A percentile compares a stretch with the other conserved stretches of the same genome.
These are phyloP conservation scores for Xylaria bambusicola DNA, from an alignment of 495 filamentous ascomycete species.

Conservation along the genomic window DNA sequence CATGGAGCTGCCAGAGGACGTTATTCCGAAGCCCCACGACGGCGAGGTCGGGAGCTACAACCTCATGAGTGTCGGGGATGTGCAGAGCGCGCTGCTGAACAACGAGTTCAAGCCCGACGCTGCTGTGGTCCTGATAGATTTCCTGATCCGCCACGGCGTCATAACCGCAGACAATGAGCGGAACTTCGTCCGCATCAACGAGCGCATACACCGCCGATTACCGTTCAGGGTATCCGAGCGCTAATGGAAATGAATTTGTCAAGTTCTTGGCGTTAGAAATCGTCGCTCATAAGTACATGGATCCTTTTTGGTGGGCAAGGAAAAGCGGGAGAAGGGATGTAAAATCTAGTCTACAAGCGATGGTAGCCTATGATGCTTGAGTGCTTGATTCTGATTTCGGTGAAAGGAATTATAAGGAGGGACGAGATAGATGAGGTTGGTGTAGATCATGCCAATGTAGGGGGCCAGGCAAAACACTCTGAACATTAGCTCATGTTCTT, in stretches of 20 bases:
- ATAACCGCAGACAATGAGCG: conserved; percentile 52
- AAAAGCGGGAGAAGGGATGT: too few relatives aligned
- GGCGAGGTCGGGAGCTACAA: conserved; percentile 55
- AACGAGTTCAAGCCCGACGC: conserved; percentile 59
- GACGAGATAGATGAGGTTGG: not conserved
- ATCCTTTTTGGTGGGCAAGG: not conserved
- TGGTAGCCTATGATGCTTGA: not conserved
- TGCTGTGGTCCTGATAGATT: conserved; percentile 52
- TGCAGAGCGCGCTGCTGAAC: conserved; percentile 41
- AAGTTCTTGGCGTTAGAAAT: not conserved
- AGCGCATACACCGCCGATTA: conserved; percentile 48
- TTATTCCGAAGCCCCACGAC: conserved; percentile 48
- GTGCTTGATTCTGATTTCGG: not conserved
- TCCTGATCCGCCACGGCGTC: conserved; percentile 58
- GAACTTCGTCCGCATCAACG: conserved; percentile 51
- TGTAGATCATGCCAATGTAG: too few relatives aligned
- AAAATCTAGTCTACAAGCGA: not conserved
- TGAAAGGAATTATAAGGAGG: not conserved
- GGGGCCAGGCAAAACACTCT: too few relatives aligned
- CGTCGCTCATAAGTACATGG: not conserved
- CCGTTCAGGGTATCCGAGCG: conserved; percentile 40
- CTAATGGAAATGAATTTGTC: not conserved
- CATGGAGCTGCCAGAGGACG: conserved; percentile 41
- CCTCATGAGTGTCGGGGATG: conserved; percentile 49
- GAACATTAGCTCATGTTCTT: too few relatives aligned